phyloP scores from a whole-genome alignment of 108 stramenopile genomes.

The Aurantiochytrium sp. region DNA sequence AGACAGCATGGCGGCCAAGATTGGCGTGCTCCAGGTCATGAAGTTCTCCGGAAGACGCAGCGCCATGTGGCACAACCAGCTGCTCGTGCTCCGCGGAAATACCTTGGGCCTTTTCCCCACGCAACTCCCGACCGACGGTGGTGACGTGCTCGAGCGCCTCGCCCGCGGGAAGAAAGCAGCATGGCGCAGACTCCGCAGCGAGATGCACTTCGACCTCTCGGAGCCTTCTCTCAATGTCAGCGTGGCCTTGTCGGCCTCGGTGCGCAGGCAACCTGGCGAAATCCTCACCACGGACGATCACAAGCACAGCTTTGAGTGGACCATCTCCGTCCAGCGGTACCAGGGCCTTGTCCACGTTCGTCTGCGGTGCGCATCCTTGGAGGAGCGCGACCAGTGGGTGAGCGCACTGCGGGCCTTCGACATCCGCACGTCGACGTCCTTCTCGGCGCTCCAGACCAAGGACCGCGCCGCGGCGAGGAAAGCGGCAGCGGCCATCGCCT shows the following conservation, averaged over 20 bases:
- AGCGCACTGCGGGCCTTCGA: background rate
- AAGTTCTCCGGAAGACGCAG: background rate
- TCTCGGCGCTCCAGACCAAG: no score
- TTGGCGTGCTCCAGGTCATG: conserved; percentile 26
- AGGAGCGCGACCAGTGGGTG: conserved; percentile 18
- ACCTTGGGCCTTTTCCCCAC: background rate
- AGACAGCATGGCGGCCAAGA: background rate
- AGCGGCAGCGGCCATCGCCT: no score
- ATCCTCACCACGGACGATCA: background rate
- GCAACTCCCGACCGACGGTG: background rate
- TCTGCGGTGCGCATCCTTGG: background rate
- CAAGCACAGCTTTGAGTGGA: conserved; percentile 15
- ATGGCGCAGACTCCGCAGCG: background rate
- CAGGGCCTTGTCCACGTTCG: background rate
- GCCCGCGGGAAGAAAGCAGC: background rate
- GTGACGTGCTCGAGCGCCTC: background rate
- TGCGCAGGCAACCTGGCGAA: background rate
- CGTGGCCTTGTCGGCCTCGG: background rate
- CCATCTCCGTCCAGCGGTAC: background rate
- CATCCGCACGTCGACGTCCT: background rate
- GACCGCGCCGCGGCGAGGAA: no score
- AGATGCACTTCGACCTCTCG: background rate
- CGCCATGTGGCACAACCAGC: conserved; percentile 11
- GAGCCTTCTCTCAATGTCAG: background rate
- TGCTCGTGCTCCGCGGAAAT: conserved; percentile 7